Conservation (phyloP, 2,329 filamentous ascomycete genomes). For the Monilinia fructicola region DNA sequence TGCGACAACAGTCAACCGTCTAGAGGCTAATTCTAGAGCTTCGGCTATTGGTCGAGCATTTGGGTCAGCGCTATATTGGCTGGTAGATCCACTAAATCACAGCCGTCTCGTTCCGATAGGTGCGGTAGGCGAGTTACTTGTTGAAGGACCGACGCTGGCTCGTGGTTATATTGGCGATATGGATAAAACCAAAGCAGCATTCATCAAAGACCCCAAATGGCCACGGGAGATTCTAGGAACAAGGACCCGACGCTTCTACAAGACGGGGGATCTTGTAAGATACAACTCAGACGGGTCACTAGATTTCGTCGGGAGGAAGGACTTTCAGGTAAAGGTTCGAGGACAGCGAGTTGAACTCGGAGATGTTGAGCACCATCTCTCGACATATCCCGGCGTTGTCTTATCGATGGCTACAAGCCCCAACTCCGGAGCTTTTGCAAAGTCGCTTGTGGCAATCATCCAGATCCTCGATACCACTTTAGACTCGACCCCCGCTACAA, state of each 20-base stretch:
- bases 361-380: constrained; percentile 50
- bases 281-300: constrained; percentile 58
- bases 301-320: constrained; percentile 61
- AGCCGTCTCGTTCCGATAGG: constrained; percentile 42
- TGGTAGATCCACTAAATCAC: constrained; percentile 44
- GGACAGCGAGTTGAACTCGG: constrained; percentile 64
- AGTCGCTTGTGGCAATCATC: constrained; percentile 19
- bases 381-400: constrained; percentile 2
- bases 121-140: constrained; percentile 42
- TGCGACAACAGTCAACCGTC: not conserved
- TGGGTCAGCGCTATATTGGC: constrained; percentile 36
- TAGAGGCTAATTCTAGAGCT: constrained; percentile 22
- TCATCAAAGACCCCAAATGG: constrained; percentile 42
- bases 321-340: constrained; percentile 64
- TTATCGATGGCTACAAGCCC: constrained; percentile 19
- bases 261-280: constrained; percentile 57
- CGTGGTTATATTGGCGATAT: constrained; percentile 45
- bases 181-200: constrained; percentile 41
- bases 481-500: not conserved
- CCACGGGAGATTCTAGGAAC: constrained; percentile 5
- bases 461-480: not conserved
- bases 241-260: constrained; percentile 51
- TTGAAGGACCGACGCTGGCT: constrained; percentile 44
- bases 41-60: constrained; percentile 13
- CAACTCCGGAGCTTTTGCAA: constrained; percentile 16